Evolutionary conservation across 495 filamentous ascomycete species (phyloP).

Genomic region (Penicillium ochrochloron): DNA sequence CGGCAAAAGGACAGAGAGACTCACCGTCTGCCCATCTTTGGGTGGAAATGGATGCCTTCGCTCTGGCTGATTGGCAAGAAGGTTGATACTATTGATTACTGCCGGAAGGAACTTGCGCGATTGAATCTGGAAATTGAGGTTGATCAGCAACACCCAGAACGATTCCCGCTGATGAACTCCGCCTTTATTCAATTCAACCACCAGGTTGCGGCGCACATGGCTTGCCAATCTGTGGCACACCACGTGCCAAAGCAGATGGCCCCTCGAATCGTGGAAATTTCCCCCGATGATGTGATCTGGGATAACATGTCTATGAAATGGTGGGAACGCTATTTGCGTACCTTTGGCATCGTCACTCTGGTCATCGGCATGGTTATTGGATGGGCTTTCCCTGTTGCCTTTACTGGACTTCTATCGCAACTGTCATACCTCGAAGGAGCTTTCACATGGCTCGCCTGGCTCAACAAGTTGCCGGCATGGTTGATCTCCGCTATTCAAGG

Average conservation of each 20-base stretch:
- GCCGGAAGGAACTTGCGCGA: slow-evolving; percentile 83
- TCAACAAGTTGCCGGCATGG: slow-evolving; percentile 63
- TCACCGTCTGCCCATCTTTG: slow-evolving; percentile 78
- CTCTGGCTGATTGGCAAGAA: slow-evolving; percentile 84
- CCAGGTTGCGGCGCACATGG: slow-evolving; percentile 97
- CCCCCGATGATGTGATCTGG: slow-evolving; percentile 93
- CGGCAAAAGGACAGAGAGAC: slow-evolving; percentile 82
- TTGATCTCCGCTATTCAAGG: slow-evolving; percentile 79
- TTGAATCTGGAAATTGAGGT: slow-evolving; percentile 92
- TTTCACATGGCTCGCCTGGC: slow-evolving; percentile 72
- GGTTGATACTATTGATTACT: slow-evolving; percentile 93
- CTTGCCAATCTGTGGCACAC: slow-evolving; percentile 89
- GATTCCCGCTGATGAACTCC: slow-evolving; percentile 93
- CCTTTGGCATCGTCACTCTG: slow-evolving; percentile 63
- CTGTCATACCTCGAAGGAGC: slow-evolving; percentile 66
- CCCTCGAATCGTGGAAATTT: slow-evolving; percentile 89
- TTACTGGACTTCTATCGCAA: slow-evolving; percentile 81
- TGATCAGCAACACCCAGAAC: slow-evolving; percentile 85
- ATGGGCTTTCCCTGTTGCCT: slow-evolving; percentile 91
- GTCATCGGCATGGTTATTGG: slow-evolving; percentile 80
- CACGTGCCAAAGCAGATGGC: slow-evolving; percentile 95
- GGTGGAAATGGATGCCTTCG: slow-evolving; percentile 79
- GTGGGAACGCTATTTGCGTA: slow-evolving; percentile 88
- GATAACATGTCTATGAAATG: slow-evolving; percentile 97
- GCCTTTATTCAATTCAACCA: slow-evolving; percentile 99